Evolutionary conservation across 2,329 filamentous ascomycete species (phyloP), one percentile per base, ranked within the genome.

Genomic region (Coniochaeta sp.): DNA sequence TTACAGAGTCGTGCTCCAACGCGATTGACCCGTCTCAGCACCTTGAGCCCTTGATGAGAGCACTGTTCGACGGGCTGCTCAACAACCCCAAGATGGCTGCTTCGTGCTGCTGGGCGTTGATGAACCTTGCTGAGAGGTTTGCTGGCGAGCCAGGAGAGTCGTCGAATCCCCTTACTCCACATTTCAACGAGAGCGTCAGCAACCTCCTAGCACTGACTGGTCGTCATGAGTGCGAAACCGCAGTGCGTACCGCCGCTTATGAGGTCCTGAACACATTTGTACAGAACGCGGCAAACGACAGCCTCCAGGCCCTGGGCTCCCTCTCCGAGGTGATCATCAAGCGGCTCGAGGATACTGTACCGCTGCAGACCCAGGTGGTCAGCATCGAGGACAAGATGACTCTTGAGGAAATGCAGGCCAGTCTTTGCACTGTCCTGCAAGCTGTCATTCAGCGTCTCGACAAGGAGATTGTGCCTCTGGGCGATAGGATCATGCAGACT

Each of bases 91-190:
- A 96, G 84, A 99, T 99, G 88, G 95, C 93, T 34, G 88, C 91
- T 60, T 99, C 95, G 33, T 98, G 95, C 86, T 99, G 95, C 79
- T 97, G 96, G 95, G 93, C 95, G 34, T 79, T 99, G 66, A 98
- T 99, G 91, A 99, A 98, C 77, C 79, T 99, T 71, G 93, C 95
- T 12, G 95, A 99, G 72, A 89, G 93, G 63, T 99, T 98, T 72
- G 90, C 92, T 33, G 91, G 92, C 61, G 93, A 97, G 60, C 83
- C 88, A 60, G 91, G 90, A 57, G 89, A 88, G 62, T 68, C 80
- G 47, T 80, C 88, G 68, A 99, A 98, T 77, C 84, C 91, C 50
- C 81, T 99, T 57, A 96, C 93, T 1, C 86, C 88, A 64, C 91
- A 97, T 77, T 99, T 99, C 79, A 89, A 96, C 76, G 86, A 93